Evolutionary conservation across 305 asterid species (phyloP).

Genomic region (Striga hermonthica): DNA sequence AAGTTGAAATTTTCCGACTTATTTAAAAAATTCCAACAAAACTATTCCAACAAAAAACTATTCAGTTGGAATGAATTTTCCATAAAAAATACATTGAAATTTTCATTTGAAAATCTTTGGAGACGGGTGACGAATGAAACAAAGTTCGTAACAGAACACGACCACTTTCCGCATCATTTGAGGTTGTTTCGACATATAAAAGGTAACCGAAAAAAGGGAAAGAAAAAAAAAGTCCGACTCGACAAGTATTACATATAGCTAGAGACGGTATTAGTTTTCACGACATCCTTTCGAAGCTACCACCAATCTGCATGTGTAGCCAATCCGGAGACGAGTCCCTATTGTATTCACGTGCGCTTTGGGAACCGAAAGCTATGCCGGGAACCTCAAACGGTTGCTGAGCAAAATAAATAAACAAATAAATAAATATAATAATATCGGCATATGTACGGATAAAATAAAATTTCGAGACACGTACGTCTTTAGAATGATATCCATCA

Average conservation of each 20-base stretch:
- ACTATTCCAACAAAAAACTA: too few relatives aligned
- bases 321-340: conserved; percentile 73
- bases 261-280: conserved; percentile 35
- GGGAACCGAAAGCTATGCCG: conserved; percentile 59
- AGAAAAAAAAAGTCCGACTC: conserved; percentile 30
- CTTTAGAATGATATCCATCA: conserved; percentile 84
- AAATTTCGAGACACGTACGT: conserved; percentile 47
- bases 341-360: conserved; percentile 54
- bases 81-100: too few relatives aligned
- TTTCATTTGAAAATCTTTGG: too few relatives aligned
- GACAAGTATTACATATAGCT: conserved; percentile 33
- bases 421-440: not conserved
- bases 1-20: too few relatives aligned
- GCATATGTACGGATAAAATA: not conserved
- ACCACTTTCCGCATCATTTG: conserved; percentile 21
- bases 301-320: conserved; percentile 92
- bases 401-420: conserved; percentile 44
- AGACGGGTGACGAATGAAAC: conserved; percentile 23
- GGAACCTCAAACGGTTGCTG: conserved; percentile 58
- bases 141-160: conserved; percentile 26
- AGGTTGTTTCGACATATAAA: conserved; percentile 17
- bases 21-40: too few relatives aligned
- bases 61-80: too few relatives aligned
- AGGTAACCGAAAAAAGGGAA: conserved; percentile 24
- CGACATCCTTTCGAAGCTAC: conserved; percentile 62